These are phyloP conservation scores for maize (Zea mays) DNA, from an alignment of 176 grass and related monocot genomes.

Conservation along the genomic window Zm-B73-REFERENCE-NAM-5.0 NC_050097.1:238577001-238577500, in stretches of 20 bases:
- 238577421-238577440: background rate
- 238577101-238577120: too few relatives aligned
- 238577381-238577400: background rate
- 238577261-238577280: background rate
- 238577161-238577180: too few relatives aligned
- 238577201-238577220: too few relatives aligned
- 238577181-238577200: too few relatives aligned
- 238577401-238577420: background rate
- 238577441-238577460: background rate
- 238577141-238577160: too few relatives aligned
- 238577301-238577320: background rate
- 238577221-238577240: slow-evolving; percentile 20
- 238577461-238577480: background rate
- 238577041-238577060: too few relatives aligned
- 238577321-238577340: background rate
- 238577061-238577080: too few relatives aligned
- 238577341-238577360: background rate
- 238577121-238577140: too few relatives aligned
- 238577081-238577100: too few relatives aligned
- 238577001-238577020: too few relatives aligned
- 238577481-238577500: background rate
- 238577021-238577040: too few relatives aligned
- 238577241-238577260: background rate
- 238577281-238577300: background rate
- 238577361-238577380: too few relatives aligned